Base-by-base conservation (phyloP, 1,284 basidiomycete species). In the Athelia psychrophila region DNA sequence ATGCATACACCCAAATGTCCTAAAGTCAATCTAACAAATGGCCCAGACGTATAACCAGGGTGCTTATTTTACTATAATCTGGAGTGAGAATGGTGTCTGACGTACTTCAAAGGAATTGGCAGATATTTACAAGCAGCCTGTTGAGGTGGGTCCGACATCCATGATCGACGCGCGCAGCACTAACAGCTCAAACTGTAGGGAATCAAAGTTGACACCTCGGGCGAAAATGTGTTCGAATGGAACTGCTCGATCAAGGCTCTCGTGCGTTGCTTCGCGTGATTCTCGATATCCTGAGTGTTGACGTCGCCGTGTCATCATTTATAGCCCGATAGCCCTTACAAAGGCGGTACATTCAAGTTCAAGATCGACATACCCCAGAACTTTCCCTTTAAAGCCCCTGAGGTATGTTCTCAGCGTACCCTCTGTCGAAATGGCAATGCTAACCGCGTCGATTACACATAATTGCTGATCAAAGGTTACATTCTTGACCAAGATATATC, bases 341-440 rank as follows among this genome's bases (percentile, higher is more conserved):
- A 85, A 64, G 83, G 83, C 51, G 94, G 94, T 48, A 90, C 79
- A 2, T 96, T 93, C 71, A 75, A 80, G 54, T 88, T 94, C 68
- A 83, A 74, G 42, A 69, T 95, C 23, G 75, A 78, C 24, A 80
- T 94, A 46, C 86, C 90, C 1, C 65, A 79, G 19, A 88, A 86
- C 66, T 96, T 88, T 63, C 94, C 94, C 1, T 97, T 96, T 84
- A 95, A 95, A 69, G 83, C 91, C 2, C 92, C 92, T 36, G 78
- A 78, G 47, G 92, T 93, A 67, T 58, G 82, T 62, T 35, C 16
- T 32, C 49, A 22, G 13, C 13, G 27, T 6, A 6, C 13, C 51
- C 42, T 30, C 44, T 10, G 44, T 8, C 24, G n/a, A 15, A 16
- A 20, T 19, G 36, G 13, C 12, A 44, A 19, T 50, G 24, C 44